Evolutionary conservation across 495 filamentous ascomycete species (phyloP), one percentile per base, ranked within the genome.

Genomic region (Ascodesmis nigricans): DNA sequence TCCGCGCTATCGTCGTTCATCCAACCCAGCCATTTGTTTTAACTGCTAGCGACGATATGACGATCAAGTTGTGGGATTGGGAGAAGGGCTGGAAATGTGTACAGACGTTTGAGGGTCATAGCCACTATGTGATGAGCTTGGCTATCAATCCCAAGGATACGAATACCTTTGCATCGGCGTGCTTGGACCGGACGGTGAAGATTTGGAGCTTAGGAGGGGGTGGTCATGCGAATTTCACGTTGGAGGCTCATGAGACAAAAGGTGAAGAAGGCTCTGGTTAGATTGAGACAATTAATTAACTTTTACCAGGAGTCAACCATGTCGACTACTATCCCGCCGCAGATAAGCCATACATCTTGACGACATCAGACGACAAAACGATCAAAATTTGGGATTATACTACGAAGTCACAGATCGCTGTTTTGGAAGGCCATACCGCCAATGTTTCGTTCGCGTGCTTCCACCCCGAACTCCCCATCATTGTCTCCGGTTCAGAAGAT

Each of bases 381-480:
- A 76, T 84, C 38, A 80, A 99, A 67, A 67, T 99, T 21, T 99
- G 87, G 90, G 90, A 95, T 52, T 93, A 95, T 58, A 95, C 87
- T 2, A 95, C 84, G 20, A 95, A 95, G 58, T 83, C 80, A 24
- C 65, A 93, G 26, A 92, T 95, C 52, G 84, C 84, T 17, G 95
- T 84, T 19, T 60, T 99, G 17, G 87, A 99, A 57, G 90, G 90
- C 29, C 87, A 99, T 48, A 90, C 84, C 4, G 91, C 79, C 57
- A 99, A 99, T 47, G 87, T 99, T n/a, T 91, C 80, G 5, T 99
- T 95, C 49, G 87, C 87, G 13, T 91, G 82, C 57, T 99, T 92
- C 51, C 87, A 99, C 53, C 87, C 87, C 0, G 90, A 95, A 56
- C 59, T 99, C 20, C 87, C 87, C 7, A 73, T 99, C 41, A 95